Conservation (phyloP, 306 rosid genomes). For the Nissolia schottii region DNA sequence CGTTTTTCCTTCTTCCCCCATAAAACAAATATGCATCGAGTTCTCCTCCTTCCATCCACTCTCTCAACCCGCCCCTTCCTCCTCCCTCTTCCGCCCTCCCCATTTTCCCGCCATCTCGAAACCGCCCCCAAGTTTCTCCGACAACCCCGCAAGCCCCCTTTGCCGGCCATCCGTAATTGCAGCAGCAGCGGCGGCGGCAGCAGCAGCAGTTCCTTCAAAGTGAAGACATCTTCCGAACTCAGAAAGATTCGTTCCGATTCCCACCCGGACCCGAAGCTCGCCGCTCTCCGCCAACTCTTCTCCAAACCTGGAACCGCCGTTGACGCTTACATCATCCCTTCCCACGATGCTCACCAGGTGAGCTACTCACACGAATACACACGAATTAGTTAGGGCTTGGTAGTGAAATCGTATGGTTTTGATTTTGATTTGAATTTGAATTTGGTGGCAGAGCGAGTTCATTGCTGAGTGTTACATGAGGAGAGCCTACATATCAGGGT, state of each 20-base stretch:
- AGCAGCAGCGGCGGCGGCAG: conserved; percentile 17
- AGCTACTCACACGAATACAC: too few relatives aligned
- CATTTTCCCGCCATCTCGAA: conserved; percentile 27
- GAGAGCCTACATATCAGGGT: conserved; percentile 80
- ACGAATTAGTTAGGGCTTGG: too few relatives aligned
- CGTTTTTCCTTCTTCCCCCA: too few relatives aligned
- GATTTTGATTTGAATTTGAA: not conserved
- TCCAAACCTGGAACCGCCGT: conserved; percentile 51
- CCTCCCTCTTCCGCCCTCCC: conserved; percentile 28
- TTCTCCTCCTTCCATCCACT: conserved; percentile 29
- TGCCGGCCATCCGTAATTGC: conserved; percentile 44
- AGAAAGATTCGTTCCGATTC: conserved; percentile 25
- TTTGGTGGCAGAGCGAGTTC: conserved; percentile 74
- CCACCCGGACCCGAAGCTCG: conserved; percentile 58
- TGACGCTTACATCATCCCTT: conserved; percentile 88
- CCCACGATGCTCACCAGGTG: conserved; percentile 98
- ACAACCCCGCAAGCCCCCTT: conserved; percentile 16
- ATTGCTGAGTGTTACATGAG: conserved; percentile 87
- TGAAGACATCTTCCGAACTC: conserved; percentile 67
- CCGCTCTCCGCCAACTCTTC: conserved; percentile 68
- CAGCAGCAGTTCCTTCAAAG: conserved; percentile 44
- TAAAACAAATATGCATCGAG: conserved; percentile 33
- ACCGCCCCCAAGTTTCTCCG: conserved; percentile 19
- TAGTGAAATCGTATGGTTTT: not conserved
- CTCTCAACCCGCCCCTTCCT: conserved; percentile 20